These are phyloP conservation scores for Actinomortierella wolfii DNA, from an alignment of 371 early-diverging fungal genomes.

Conservation along the genomic window DNA sequence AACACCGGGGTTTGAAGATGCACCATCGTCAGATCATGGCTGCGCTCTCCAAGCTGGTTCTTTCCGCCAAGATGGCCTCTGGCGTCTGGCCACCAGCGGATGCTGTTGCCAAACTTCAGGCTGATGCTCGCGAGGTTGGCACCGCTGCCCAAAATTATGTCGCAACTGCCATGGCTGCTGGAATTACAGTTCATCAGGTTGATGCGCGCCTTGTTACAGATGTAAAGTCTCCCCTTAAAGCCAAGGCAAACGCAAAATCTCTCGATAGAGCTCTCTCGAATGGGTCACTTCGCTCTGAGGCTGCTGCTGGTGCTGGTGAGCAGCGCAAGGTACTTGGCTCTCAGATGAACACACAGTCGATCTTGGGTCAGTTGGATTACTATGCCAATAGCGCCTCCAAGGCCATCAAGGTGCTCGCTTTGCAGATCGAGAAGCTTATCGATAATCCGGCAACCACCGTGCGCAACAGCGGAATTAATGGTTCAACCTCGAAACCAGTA, in stretches of 20 bases:
- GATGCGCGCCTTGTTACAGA: conserved; percentile 40
- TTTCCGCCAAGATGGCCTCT: conserved; percentile 85
- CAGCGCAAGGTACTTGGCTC: conserved; percentile 39
- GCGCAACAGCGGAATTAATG: conserved; percentile 13
- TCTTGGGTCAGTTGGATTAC: conserved; percentile 40
- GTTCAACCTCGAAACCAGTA: conserved; percentile 18
- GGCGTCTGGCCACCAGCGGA: conserved; percentile 85
- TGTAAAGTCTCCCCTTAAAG: conserved; percentile 32
- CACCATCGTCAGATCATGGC: conserved; percentile 84
- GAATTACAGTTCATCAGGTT: conserved; percentile 37
- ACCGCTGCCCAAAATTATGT: conserved; percentile 37
- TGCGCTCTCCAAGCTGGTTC: conserved; percentile 77
- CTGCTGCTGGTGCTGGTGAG: not conserved
- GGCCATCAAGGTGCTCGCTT: conserved; percentile 30
- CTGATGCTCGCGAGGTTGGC: conserved; percentile 64
- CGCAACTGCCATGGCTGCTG: conserved; percentile 22
- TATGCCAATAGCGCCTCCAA: conserved; percentile 43
- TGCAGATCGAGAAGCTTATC: conserved; percentile 43
- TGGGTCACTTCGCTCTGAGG: conserved; percentile 19
- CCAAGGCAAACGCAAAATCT: conserved; percentile 26
- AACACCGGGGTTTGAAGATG: conserved; percentile 67
- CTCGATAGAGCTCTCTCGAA: conserved; percentile 37
- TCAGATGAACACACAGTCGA: conserved; percentile 33
- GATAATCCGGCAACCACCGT: conserved; percentile 25
- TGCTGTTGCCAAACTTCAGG: conserved; percentile 65